Conservation (phyloP, 2,329 filamentous ascomycete genomes). For the Trichophyton verrucosum region DNA sequence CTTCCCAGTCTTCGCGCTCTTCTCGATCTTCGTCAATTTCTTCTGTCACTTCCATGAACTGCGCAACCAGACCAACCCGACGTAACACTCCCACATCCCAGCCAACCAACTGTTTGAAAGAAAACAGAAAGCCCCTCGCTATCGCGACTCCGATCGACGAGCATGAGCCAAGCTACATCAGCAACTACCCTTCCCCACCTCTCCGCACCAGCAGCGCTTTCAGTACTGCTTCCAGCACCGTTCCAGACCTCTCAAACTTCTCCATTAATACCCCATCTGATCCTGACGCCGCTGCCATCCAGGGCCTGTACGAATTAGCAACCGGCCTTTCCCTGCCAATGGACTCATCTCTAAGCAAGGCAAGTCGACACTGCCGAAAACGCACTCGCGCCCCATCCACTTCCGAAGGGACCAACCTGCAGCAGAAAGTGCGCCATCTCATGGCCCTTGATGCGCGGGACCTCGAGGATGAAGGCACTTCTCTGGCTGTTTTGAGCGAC, state of each 20-base stretch:
- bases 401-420: constrained; percentile 16
- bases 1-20: constrained; percentile 31
- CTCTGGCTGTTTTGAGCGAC: constrained; percentile 24
- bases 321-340: constrained; percentile 19
- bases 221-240: constrained; percentile 15
- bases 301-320: constrained; percentile 31
- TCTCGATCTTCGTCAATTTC: constrained; percentile 42
- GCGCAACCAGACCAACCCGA: constrained; percentile 28
- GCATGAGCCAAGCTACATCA: constrained; percentile 20
- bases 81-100: constrained; percentile 23
- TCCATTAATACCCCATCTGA: constrained; percentile 20
- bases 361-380: constrained; percentile 23
- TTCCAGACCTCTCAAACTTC: constrained; percentile 27
- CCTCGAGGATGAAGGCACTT: constrained; percentile 12
- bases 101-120: constrained; percentile 23
- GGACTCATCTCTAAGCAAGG: constrained; percentile 6
- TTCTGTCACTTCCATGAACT: constrained; percentile 28
- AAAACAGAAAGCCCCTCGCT: constrained; percentile 24
- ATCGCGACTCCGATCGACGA: constrained; percentile 31
- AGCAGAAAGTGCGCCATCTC: constrained; percentile 29
- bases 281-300: constrained; percentile 24
- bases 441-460: constrained; percentile 19
- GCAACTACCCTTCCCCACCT: constrained; percentile 20
- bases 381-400: constrained; percentile 31
- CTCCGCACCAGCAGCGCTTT: constrained; percentile 17